These are phyloP conservation scores for Blastobotrys illinoisensis DNA, from an alignment of 1,139 yeast genomes.

Conservation along the genomic window DNA sequence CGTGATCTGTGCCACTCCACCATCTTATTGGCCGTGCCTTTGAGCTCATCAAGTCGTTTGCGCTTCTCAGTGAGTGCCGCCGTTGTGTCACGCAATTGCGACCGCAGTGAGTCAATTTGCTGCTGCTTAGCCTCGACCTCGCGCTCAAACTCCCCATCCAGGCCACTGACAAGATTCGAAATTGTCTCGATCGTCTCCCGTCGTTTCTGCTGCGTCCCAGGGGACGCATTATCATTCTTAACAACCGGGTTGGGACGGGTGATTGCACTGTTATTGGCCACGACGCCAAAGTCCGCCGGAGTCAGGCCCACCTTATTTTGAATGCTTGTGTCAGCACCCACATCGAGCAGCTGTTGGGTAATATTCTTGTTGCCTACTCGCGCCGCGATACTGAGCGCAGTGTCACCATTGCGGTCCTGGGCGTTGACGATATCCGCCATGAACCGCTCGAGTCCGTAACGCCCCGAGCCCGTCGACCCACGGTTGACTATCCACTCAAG, in stretches of 20 bases:
- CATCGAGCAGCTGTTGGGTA: conserved; percentile 71
- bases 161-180: conserved; percentile 30
- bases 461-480: conserved; percentile 39
- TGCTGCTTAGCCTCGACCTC: conserved; percentile 45
- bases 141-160: conserved; percentile 43
- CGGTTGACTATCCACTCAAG: conserved; percentile 73
- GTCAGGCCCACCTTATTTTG: conserved; percentile 81
- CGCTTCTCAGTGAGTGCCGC: conserved; percentile 41
- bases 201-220: conserved; percentile 31
- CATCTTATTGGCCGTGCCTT: conserved; percentile 38
- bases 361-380: conserved; percentile 79
- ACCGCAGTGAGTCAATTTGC: conserved; percentile 43
- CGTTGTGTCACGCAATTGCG: conserved; percentile 46
- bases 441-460: conserved; percentile 54
- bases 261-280: not conserved
- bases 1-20: conserved; percentile 47
- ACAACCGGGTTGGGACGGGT: not conserved
- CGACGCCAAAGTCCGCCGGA: conserved; percentile 78
- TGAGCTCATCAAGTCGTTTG: conserved; percentile 40
- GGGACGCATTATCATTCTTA: not conserved
- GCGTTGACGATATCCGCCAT: conserved; percentile 64
- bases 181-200: conserved; percentile 41
- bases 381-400: conserved; percentile 83
- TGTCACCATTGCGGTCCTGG: conserved; percentile 81
- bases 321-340: conserved; percentile 77